Percentiles rank a stretch among this genome's conserved stretches.
phyloP scores from a whole-genome alignment of 2,329 filamentous ascomycete genomes.

The Pseudogymnoascus sp. region DNA sequence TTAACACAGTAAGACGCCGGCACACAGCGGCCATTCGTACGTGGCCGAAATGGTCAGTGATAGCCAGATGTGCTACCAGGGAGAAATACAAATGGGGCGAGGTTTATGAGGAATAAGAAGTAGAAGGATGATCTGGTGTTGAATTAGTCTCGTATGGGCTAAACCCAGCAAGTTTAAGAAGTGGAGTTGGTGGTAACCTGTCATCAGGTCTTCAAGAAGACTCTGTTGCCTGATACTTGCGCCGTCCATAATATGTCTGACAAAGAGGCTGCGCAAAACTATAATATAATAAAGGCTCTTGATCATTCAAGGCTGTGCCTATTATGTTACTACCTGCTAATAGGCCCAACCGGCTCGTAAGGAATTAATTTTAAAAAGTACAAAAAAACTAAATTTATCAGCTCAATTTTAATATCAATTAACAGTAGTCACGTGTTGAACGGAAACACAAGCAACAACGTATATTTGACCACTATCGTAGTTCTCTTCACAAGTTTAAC shows the following conservation, averaged over 20 bases:
- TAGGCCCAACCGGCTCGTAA: background rate
- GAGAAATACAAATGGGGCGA: background rate
- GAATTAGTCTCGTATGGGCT: background rate
- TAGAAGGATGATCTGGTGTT: background rate
- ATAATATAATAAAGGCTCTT: background rate
- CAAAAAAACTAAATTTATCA: too few species aligned
- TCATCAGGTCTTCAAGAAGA: background rate
- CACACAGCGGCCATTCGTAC: background rate
- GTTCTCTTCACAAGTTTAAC: background rate
- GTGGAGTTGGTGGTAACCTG: background rate
- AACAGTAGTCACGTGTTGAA: background rate
- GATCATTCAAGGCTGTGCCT: background rate
- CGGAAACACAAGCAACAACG: too few species aligned
- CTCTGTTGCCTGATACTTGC: background rate
- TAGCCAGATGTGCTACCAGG: background rate
- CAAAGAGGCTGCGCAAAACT: background rate
- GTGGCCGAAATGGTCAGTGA: background rate
- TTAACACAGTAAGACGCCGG: background rate
- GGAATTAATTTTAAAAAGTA: background rate
- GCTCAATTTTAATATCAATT: background rate
- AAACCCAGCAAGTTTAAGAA: background rate
- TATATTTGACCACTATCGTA: background rate
- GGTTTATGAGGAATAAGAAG: background rate
- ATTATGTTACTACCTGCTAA: background rate
- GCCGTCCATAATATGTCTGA: background rate